A percentile compares a stretch with the other conserved stretches of the same genome.
phyloP scores from a whole-genome alignment of 73 alveolate species.

The Paramecium pentaurelia region DNA sequence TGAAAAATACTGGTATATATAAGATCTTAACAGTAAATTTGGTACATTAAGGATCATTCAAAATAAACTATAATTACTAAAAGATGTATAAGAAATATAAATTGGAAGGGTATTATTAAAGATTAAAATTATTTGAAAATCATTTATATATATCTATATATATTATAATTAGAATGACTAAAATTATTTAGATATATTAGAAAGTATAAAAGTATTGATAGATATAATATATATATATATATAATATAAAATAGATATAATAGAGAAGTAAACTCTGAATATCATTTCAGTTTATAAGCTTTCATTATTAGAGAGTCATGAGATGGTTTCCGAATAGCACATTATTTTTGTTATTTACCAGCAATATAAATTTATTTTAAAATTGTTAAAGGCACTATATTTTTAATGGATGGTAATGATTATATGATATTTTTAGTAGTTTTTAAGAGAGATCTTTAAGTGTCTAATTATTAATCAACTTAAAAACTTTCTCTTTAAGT shows the following conservation, averaged over 20 bases:
- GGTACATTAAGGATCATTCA: slow-evolving; percentile 1
- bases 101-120: slow-evolving; percentile 14
- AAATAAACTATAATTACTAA: not conserved
- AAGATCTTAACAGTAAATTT: not conserved
- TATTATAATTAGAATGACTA: not conserved
- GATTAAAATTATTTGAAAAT: not conserved
- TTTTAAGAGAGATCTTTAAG: not conserved
- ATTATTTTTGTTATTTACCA: not conserved
- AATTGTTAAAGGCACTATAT: not conserved
- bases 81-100: slow-evolving; percentile 23
- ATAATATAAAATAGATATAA: not conserved
- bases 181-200: not conserved
- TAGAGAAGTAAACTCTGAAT: not conserved
- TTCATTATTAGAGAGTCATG: not conserved
- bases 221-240: too few species aligned
- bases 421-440: not conserved
- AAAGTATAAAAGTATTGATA: not conserved
- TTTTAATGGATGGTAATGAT: not conserved
- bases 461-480: not conserved
- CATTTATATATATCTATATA: not conserved
- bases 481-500: not conserved
- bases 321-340: not conserved
- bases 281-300: not conserved
- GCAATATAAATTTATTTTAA: not conserved
- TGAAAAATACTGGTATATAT: not conserved